A percentile compares a stretch with the other conserved stretches of the same genome.
Evolutionary conservation across 176 grass and related monocot species (phyloP).

Genomic region (Oryza glaberrima): DNA sequence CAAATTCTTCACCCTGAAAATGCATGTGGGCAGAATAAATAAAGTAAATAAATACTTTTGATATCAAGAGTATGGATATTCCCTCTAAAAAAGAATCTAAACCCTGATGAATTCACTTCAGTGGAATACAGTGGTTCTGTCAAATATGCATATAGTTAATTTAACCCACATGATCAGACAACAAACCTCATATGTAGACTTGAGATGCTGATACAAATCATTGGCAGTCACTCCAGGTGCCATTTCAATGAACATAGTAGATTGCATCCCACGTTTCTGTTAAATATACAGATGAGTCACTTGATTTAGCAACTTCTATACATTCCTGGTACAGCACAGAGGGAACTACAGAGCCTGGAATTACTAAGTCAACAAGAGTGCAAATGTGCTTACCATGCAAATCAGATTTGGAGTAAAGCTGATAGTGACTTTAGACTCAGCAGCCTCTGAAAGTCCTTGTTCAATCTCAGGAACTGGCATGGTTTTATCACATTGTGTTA

Average conservation of each 20-base stretch:
- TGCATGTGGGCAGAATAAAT: constrained; percentile 4
- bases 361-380: background rate
- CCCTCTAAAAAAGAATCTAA: constrained; percentile 2
- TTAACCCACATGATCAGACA: constrained; percentile 15
- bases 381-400: constrained; percentile 70
- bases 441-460: constrained; percentile 85
- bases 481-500: constrained; percentile 37
- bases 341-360: background rate
- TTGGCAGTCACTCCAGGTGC: constrained; percentile 65
- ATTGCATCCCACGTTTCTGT: constrained; percentile 99
- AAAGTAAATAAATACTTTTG: constrained; percentile 12
- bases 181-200: constrained; percentile 80
- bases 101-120: background rate
- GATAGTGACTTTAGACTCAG: constrained; percentile 86
- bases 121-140: constrained; percentile 9
- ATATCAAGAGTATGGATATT: constrained; percentile 20
- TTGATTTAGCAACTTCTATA: constrained; percentile 27
- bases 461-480: constrained; percentile 94
- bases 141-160: constrained; percentile 12
- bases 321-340: constrained; percentile 13
- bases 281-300: constrained; percentile 21
- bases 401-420: constrained; percentile 98
- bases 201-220: constrained; percentile 81
- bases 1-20: constrained; percentile 85
- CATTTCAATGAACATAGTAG: constrained; percentile 92